Base-by-base conservation (phyloP, 1,139 yeast genomes). In the Taphrina sp. region DNA sequence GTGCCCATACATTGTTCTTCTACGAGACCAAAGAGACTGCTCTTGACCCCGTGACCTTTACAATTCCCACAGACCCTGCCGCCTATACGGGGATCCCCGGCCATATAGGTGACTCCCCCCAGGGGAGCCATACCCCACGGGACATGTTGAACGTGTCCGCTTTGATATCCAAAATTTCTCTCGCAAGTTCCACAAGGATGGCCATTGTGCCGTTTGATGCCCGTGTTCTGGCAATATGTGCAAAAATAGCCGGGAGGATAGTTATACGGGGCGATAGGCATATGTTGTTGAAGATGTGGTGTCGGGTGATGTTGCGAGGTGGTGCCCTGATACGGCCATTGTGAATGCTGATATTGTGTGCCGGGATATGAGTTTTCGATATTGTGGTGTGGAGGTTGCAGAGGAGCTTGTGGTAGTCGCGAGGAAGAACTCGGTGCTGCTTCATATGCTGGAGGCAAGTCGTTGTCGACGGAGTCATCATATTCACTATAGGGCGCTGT, bases 61-160 rank as follows among this genome's bases (percentile, higher is more conserved):
- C 62, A 60, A 19, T 60, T 61, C 14, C 61, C 60, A 31, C 62
- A 60, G 23, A 58, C 33, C n/a, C 57, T 51, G 1, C 62, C 62
- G 17, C 62, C 62, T 12, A 60, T 19, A n/a, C 61, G 43, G 2
- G 62, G 61, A 34, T 60, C 62, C n/a, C 62, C 62, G 12, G 62
- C 58, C 29, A 34, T 38, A 19, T 31, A 49, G 8, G 44, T 42
- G 19, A 42, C 46, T 22, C 46, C 54, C 5, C 20, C 17, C 12
- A 57, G 52, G 8, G 58, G 35, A 14, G 26, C 19, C 42, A 43
- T 44, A 19, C 52, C 55, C 3, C 53, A 31, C 20, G 47, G 59
- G 23, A 49, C 53, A 22, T 53, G 45, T 34, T 51, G 58, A 20
- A 59, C 56, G 16, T 52, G 52, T 4, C 34, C 20, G 12, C 43